Conservation (phyloP, 108 stramenopile genomes). For the Schizochytrium sp. region DNA sequence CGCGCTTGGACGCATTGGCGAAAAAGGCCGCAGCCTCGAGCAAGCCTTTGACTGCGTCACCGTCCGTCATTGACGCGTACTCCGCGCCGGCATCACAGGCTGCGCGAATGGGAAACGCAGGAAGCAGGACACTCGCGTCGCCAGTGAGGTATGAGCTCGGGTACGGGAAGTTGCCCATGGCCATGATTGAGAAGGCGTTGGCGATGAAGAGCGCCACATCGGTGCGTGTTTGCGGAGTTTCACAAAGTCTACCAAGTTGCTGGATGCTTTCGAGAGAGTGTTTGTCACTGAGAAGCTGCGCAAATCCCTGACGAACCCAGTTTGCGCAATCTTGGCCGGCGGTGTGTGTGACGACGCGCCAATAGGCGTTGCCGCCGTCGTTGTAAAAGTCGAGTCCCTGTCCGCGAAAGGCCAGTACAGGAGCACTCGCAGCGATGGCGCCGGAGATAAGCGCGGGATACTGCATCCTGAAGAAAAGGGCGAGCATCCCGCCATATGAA, state of each 20-base stretch:
- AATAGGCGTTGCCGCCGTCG: neutral
- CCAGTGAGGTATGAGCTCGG: constrained; percentile 24
- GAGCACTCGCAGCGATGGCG: constrained; percentile 69
- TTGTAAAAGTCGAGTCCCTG: neutral
- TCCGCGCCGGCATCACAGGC: constrained; percentile 8
- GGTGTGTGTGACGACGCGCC: neutral
- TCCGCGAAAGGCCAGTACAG: constrained; percentile 36
- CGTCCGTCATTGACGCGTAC: neutral
- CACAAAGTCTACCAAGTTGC: neutral
- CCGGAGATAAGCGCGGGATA: constrained; percentile 73
- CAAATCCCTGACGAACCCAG: neutral
- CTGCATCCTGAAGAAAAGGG: constrained; percentile 69
- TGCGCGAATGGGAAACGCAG: neutral
- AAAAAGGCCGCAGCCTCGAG: neutral
- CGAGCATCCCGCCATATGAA: constrained; percentile 86
- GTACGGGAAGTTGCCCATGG: constrained; percentile 49
- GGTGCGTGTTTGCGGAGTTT: neutral
- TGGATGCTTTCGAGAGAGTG: neutral
- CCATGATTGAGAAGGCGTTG: constrained; percentile 33
- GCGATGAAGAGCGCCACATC: neutral
- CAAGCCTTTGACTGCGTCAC: neutral
- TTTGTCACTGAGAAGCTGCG: neutral
- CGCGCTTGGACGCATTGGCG: neutral
- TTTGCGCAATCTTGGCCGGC: neutral
- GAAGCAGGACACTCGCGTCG: neutral